These are phyloP conservation scores for Coriaria nepalensis DNA, from an alignment of 306 rosid species.

Conservation along the genomic window DNA sequence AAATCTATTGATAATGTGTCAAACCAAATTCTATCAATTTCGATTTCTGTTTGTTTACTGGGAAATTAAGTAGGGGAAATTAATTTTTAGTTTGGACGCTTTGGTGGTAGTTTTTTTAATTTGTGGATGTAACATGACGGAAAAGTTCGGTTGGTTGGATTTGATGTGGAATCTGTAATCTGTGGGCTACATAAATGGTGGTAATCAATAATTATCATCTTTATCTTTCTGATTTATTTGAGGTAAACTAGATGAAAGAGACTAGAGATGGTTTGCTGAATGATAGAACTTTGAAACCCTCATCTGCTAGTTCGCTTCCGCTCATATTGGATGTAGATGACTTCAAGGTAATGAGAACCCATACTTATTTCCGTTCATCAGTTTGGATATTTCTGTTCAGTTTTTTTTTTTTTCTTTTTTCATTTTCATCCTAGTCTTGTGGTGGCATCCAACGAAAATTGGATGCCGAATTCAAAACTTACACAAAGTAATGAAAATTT, in stretches of 20 bases:
- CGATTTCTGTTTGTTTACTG: no score
- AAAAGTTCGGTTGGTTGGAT: no score
- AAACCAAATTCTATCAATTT: no score
- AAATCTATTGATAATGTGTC: no score
- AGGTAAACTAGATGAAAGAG: slow-evolving; percentile 50
- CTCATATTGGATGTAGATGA: slow-evolving; percentile 82
- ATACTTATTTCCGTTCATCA: neutral
- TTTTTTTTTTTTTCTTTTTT: neutral
- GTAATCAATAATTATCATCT: no score
- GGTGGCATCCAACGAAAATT: neutral
- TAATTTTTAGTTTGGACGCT: no score
- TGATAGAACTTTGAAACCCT: slow-evolving; percentile 20
- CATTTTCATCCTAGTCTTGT: slow-evolving; percentile 1
- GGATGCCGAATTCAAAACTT: neutral
- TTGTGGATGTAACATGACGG: no score
- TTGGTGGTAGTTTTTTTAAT: no score
- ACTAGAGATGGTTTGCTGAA: slow-evolving; percentile 35
- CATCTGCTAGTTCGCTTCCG: slow-evolving; percentile 49
- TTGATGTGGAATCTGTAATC: no score
- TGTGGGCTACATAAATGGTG: no score
- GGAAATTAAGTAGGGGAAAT: no score
- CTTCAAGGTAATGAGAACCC: slow-evolving; percentile 53
- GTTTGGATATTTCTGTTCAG: neutral
- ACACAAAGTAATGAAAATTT: slow-evolving; percentile 3
- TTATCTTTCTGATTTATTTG: neutral